A percentile compares a stretch with the other conserved stretches of the same genome.
phyloP scores from a whole-genome alignment of 495 filamentous ascomycete species.

The Mytilinidion resinicola region DNA sequence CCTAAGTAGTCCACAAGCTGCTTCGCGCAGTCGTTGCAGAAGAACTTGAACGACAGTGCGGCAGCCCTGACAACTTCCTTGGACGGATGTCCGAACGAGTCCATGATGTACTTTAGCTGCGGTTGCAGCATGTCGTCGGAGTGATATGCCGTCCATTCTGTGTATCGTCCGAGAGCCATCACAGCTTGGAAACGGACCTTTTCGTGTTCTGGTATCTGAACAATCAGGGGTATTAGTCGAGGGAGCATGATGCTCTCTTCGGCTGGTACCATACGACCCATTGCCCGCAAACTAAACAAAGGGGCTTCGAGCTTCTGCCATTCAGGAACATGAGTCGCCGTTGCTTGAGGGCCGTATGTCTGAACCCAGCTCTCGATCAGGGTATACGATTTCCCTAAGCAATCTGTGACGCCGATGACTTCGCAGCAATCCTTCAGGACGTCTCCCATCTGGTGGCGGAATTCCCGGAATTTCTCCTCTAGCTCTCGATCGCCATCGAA shows the following conservation, averaged over 20 bases:
- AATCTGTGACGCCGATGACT: conserved; percentile 87
- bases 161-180: conserved; percentile 93
- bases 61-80: conserved; percentile 85
- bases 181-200: conserved; percentile 95
- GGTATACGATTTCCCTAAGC: conserved; percentile 77
- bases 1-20: conserved; percentile 70
- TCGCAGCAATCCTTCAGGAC: conserved; percentile 96
- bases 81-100: conserved; percentile 76
- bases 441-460: conserved; percentile 94
- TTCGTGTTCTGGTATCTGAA: conserved; percentile 91
- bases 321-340: conserved; percentile 68
- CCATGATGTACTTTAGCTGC: conserved; percentile 90
- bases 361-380: conserved; percentile 82
- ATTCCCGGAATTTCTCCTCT: conserved; percentile 96
- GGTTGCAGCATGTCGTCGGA: conserved; percentile 85
- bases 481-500: conserved; percentile 94
- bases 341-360: conserved; percentile 69
- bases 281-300: conserved; percentile 88
- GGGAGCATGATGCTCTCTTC: conserved; percentile 80
- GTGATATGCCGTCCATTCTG: conserved; percentile 93
- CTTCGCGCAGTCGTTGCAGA: conserved; percentile 87
- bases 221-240: conserved; percentile 83
- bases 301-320: conserved; percentile 97
- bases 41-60: conserved; percentile 91
- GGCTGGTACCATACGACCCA: conserved; percentile 92